These are phyloP conservation scores for Zygotorulaspora danielsina DNA, from an alignment of 805 yeast genomes.

Conservation along the genomic window DNA sequence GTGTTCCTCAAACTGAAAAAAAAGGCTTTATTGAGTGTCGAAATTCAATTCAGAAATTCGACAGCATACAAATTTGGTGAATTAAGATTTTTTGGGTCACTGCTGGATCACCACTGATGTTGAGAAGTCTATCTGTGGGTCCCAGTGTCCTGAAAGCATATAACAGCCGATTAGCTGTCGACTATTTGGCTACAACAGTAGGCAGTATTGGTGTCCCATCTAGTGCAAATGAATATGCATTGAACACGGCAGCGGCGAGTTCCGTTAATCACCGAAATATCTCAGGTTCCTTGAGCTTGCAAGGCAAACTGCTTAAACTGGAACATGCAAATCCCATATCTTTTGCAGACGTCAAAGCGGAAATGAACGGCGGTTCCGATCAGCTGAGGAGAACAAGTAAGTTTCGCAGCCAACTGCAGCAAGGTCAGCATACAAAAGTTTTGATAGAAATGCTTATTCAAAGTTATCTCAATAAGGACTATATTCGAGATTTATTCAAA, in stretches of 20 bases:
- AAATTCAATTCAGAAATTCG: too few relatives aligned
- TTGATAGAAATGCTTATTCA: slow-evolving; percentile 14
- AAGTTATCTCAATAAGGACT: slow-evolving; percentile 8
- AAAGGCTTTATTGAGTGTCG: too few relatives aligned
- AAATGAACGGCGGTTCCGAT: neutral
- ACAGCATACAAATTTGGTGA: too few relatives aligned
- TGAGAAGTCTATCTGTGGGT: slow-evolving; percentile 8
- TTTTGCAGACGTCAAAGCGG: neutral
- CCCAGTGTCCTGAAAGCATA: slow-evolving; percentile 10
- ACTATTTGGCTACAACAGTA: slow-evolving; percentile 8
- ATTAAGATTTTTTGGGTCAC: too few relatives aligned
- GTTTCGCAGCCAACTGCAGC: slow-evolving; percentile 9
- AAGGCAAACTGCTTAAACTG: slow-evolving; percentile 2
- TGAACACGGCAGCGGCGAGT: neutral
- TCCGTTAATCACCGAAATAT: neutral
- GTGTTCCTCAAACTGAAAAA: too few relatives aligned
- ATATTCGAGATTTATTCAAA: slow-evolving; percentile 9
- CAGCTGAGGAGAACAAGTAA: neutral
- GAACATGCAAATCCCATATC: slow-evolving; percentile 1
- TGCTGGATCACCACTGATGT: slow-evolving; percentile 8
- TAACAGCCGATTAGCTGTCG: slow-evolving; percentile 15
- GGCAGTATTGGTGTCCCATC: slow-evolving; percentile 2
- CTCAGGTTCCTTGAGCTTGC: slow-evolving; percentile 1
- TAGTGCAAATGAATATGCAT: neutral
- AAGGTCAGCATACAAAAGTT: slow-evolving; percentile 10